A percentile compares a stretch with the other conserved stretches of the same genome.
These are phyloP conservation scores for Craspedostauros australis DNA, from an alignment of 108 stramenopile species.

Conservation along the genomic window DNA sequence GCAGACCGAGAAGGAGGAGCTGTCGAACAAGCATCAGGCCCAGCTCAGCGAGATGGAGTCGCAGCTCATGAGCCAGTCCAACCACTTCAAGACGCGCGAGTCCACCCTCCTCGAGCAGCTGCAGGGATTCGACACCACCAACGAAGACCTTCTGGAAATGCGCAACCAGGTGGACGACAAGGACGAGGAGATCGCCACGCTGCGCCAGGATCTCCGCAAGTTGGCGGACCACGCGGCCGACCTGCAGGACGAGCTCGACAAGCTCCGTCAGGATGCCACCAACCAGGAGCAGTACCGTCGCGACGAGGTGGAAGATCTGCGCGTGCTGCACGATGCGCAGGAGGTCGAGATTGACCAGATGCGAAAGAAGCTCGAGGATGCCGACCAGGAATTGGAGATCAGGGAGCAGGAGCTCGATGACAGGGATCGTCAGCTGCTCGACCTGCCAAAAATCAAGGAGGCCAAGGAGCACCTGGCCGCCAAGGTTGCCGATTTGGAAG, in stretches of 20 bases:
- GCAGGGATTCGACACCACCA: too few species aligned
- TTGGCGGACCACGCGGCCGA: slow-evolving; percentile 43
- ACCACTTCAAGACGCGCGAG: too few species aligned
- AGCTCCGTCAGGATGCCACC: slow-evolving; percentile 35
- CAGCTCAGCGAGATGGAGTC: too few species aligned
- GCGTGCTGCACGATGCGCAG: slow-evolving; percentile 41
- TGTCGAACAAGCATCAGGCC: too few species aligned
- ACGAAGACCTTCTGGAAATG: too few species aligned
- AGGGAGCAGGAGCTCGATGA: slow-evolving; percentile 38
- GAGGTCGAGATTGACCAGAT: slow-evolving; percentile 36
- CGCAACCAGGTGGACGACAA: slow-evolving; percentile 17
- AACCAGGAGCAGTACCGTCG: slow-evolving; percentile 38
- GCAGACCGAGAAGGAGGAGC: slow-evolving; percentile 12
- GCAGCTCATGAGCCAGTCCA: too few species aligned
- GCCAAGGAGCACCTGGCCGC: neutral
- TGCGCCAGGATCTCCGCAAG: slow-evolving; percentile 26
- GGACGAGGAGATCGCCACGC: slow-evolving; percentile 18
- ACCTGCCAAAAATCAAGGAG: neutral
- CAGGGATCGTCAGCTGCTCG: too few species aligned
- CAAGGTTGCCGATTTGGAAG: neutral
- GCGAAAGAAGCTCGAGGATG: slow-evolving; percentile 38
- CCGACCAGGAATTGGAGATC: slow-evolving; percentile 26
- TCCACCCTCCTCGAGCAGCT: too few species aligned
- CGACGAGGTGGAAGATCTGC: slow-evolving; percentile 44
- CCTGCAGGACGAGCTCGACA: slow-evolving; percentile 31